phyloP scores from a whole-genome alignment of 78 protist species.

The Paulinella micropora region DNA sequence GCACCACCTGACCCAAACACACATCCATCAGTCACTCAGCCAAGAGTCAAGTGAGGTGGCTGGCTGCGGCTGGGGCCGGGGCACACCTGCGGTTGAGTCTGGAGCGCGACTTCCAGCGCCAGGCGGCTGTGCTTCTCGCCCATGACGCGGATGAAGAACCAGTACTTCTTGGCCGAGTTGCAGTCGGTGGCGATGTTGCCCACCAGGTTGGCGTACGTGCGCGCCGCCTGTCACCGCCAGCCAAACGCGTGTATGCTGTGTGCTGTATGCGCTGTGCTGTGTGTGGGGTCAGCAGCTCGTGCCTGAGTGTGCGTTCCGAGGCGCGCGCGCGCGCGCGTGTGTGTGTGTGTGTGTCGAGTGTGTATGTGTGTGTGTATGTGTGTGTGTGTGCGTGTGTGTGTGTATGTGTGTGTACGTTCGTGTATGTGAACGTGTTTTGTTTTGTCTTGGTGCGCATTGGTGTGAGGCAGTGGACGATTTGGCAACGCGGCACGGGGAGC shows the following conservation, averaged over 20 bases:
- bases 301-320: background rate
- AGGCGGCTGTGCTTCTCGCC: constrained; percentile 34
- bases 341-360: too few species aligned
- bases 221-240: too few species aligned
- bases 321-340: background rate
- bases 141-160: constrained; percentile 34
- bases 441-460: background rate
- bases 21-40: too few species aligned
- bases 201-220: constrained; percentile 22
- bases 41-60: background rate
- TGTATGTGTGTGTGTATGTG: background rate
- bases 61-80: background rate
- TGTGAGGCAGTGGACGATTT: background rate
- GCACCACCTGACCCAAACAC: background rate
- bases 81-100: constrained; percentile 7
- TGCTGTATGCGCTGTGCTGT: too few species aligned
- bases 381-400: background rate
- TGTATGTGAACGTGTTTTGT: too few species aligned
- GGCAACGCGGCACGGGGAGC: background rate
- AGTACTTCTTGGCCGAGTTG: constrained; percentile 25
- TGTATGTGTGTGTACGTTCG: too few species aligned
- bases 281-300: background rate
- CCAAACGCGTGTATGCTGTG: too few species aligned
- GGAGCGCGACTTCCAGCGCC: constrained; percentile 33
- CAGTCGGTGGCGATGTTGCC: constrained; percentile 33